Evolutionary conservation across 2,329 filamentous ascomycete species (phyloP).

Genomic region (Clonostachys sp.): DNA sequence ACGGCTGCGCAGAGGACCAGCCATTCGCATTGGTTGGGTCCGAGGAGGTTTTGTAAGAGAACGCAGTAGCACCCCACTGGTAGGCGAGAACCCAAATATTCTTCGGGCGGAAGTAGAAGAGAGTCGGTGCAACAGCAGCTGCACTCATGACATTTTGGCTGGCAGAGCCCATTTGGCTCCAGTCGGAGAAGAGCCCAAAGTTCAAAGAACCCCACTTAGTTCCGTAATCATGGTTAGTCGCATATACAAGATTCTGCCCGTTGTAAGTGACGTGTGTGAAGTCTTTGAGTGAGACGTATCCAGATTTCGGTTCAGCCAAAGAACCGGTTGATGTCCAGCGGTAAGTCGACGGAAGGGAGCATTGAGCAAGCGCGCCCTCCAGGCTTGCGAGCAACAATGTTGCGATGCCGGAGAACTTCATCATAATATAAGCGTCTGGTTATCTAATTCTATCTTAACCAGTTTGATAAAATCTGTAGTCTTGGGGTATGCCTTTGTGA

Average conservation of each 20-base stretch:
- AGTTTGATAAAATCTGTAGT: no score
- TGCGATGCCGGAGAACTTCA: neutral
- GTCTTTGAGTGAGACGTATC: constrained; percentile 58
- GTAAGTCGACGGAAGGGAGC: constrained; percentile 49
- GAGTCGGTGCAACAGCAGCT: constrained; percentile 52
- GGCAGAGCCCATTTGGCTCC: constrained; percentile 42
- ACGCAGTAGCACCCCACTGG: constrained; percentile 57
- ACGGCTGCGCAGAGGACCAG: constrained; percentile 48
- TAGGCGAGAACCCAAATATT: constrained; percentile 60
- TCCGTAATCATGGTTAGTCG: constrained; percentile 36
- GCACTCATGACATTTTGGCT: constrained; percentile 45
- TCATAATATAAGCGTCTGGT: no score
- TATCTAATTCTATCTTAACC: no score
- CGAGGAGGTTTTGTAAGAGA: constrained; percentile 54
- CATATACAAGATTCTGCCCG: constrained; percentile 57
- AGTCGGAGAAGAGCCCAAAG: constrained; percentile 51
- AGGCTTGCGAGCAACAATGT: neutral
- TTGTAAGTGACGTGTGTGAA: constrained; percentile 53
- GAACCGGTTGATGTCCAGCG: constrained; percentile 46
- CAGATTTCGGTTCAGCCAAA: constrained; percentile 45
- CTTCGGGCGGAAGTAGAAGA: constrained; percentile 61
- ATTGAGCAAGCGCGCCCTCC: constrained; percentile 15
- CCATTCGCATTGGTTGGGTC: constrained; percentile 53
- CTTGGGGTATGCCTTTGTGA: no score
- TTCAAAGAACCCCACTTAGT: constrained; percentile 51